A percentile compares a stretch with the other conserved stretches of the same genome.
Evolutionary conservation across 352 stramenopile genomes (phyloP).

Genomic region (Pilasporangium apinafurcum): DNA sequence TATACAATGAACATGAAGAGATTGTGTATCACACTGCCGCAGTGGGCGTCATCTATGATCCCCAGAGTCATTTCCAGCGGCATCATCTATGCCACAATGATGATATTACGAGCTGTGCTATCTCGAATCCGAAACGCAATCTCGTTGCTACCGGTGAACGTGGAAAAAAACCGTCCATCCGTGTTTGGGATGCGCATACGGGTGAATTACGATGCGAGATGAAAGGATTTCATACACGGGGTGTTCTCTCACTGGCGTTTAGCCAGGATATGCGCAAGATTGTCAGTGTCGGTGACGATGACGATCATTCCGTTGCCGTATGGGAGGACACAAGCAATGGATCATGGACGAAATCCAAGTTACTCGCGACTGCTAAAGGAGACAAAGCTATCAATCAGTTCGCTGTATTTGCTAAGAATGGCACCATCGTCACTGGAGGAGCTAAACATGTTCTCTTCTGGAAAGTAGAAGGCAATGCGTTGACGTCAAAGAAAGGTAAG

Average conservation of each 20-base stretch:
- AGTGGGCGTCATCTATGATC: slow-evolving; percentile 80
- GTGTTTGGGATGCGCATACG: slow-evolving; percentile 82
- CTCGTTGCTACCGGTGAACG: slow-evolving; percentile 86
- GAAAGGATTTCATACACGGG: slow-evolving; percentile 59
- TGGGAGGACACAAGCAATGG: slow-evolving; percentile 67
- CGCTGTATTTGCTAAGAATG: slow-evolving; percentile 30
- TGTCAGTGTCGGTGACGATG: slow-evolving; percentile 70
- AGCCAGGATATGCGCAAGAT: slow-evolving; percentile 44
- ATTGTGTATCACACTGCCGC: slow-evolving; percentile 87
- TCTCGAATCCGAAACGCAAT: slow-evolving; percentile 41
- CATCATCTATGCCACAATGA: slow-evolving; percentile 81
- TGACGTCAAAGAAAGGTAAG: slow-evolving; percentile 44
- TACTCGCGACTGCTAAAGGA: slow-evolving; percentile 39
- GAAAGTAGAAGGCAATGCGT: slow-evolving; percentile 44
- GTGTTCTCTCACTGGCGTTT: slow-evolving; percentile 70
- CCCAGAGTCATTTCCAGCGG: slow-evolving; percentile 62
- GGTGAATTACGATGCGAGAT: slow-evolving; percentile 56
- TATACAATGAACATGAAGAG: slow-evolving; percentile 61
- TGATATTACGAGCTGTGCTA: slow-evolving; percentile 81
- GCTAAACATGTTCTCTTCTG: slow-evolving; percentile 72
- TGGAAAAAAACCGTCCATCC: slow-evolving; percentile 64
- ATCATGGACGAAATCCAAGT: slow-evolving; percentile 48
- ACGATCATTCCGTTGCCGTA: slow-evolving; percentile 76
- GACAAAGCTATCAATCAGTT: slow-evolving; percentile 54
- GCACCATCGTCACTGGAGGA: slow-evolving; percentile 43